phyloP scores from a whole-genome alignment of 257 asterid genomes.

The Solanum acaule region DNA sequence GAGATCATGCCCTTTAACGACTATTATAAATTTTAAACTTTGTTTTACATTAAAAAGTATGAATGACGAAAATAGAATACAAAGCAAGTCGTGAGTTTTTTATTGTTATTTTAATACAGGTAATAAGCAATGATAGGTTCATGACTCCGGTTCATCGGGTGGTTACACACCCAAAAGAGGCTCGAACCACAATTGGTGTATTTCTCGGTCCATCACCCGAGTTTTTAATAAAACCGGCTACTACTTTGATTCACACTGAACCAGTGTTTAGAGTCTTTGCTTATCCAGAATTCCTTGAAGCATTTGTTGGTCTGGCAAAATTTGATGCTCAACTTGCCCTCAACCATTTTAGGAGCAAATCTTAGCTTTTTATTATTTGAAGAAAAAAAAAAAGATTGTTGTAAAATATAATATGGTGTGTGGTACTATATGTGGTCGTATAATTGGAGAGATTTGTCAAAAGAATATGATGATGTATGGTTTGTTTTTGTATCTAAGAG shows the following conservation, averaged over 20 bases:
- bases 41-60: too few species aligned
- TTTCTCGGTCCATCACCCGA: background rate
- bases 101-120: slow-evolving; percentile 4
- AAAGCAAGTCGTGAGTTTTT: background rate
- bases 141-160: slow-evolving; percentile 47
- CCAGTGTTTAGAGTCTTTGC: background rate
- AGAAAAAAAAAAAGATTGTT: background rate
- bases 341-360: background rate
- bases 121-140: slow-evolving; percentile 46
- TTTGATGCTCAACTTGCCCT: background rate
- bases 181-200: background rate
- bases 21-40: too few species aligned
- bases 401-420: too few species aligned
- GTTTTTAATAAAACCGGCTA: background rate
- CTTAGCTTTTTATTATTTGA: background rate
- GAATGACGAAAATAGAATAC: background rate
- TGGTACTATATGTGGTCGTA: too few species aligned
- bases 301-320: background rate
- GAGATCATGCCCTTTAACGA: too few species aligned
- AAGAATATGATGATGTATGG: too few species aligned
- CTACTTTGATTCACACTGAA: background rate
- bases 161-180: slow-evolving; percentile 27
- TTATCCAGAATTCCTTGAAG: background rate
- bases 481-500: too few species aligned
- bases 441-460: too few species aligned